Base-by-base conservation (phyloP, 345 rosid genomes). In the Pugionium dolabratum region DNA sequence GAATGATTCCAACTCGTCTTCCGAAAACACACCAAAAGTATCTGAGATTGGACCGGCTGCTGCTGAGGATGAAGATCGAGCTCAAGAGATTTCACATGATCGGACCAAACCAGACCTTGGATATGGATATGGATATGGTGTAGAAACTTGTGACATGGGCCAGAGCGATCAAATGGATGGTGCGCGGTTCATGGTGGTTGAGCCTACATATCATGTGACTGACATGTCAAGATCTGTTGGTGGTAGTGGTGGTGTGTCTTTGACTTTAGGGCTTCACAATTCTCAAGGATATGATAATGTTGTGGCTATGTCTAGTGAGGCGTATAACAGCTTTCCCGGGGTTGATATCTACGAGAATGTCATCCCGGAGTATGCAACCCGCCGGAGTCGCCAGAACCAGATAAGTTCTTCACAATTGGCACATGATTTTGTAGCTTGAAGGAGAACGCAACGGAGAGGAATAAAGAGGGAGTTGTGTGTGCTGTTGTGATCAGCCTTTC, bases 231-330 rank as follows among this genome's bases (percentile, higher is more conserved):
- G 91, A 72, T 80, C 83, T 10, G 87, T 86, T 67, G 69, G 79
- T 56, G 81, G 79, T 4, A 84, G 82, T 54, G 81, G 80, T 4
- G 86, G 81, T 42, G 97, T 95, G 52, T 89, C 98, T 28, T 85
- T 89, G 29, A 87, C 99, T 0, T 64, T 91, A 36, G 98, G 97
- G 3, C 84, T 95, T 80, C 96, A 95, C 67, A 91, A 85, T 53
- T 80, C 83, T 2, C 91, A 87, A 57, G 49, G 61, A 29, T 91
- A 81, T 32, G 80, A 77, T 71, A 79, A 51, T 62, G 55, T 83
- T 57, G 41, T 58, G 30, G 81, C 86, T 6, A 79, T 88, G 80
- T 87, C 79, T 67, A 64, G 65, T 56, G 75, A 64, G 57, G 79
- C 64, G 0, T 72, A 64, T n/a, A 65, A 42, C 54, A 65, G 8